Evolutionary conservation across 179 eudicot genomes (phyloP), one percentile per base, ranked within the genome.

Genomic region (Nepenthes alata): DNA sequence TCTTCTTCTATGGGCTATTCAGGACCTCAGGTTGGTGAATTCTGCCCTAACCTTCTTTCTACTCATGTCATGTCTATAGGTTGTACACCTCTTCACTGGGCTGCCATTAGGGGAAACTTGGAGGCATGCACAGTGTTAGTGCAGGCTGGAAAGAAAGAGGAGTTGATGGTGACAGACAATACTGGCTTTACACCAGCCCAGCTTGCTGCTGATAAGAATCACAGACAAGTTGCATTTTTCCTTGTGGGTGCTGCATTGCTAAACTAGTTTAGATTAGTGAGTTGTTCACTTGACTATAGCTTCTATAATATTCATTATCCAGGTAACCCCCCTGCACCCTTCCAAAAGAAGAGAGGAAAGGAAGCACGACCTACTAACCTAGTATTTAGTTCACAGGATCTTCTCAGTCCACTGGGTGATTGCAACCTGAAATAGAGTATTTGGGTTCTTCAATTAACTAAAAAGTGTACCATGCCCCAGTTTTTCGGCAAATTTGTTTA

Each of bases 51-150:
- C 14, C 15, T 41, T 47, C 60, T 57, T 49, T 50, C 14, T n/a
- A 25, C 25, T 25, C 25, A 25, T 25, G 25, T 25, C 25, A 48
- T 63, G 52, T 47, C 50, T 60, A 55, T 73, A 94, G 99, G 99
- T 59, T 94, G 99, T 71, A 90, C 99, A 52, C 99, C 99, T 74
- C 91, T 94, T 66, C 99, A 94, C 63, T 94, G 99, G 99, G 97
- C 99, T 81, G 99, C 99, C 58, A 87, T 90, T 68, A 84, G 85
- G 71, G 99, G 99, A 5, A 87, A 90, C 72, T 67, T 94, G 79
- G 99, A 94, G 85, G 97, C 97, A 47, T 94, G 97, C 81, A 94
- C 97, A 5, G 87, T 94, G 25, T 75, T 94, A 76, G 97, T 94
- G 59, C 97, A 87, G 66, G 96, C 99, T 72, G 99, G 99, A 60